These are phyloP conservation scores for Monosporascus sp. DNA, from an alignment of 2,329 filamentous ascomycete species.

Conservation along the genomic window DNA sequence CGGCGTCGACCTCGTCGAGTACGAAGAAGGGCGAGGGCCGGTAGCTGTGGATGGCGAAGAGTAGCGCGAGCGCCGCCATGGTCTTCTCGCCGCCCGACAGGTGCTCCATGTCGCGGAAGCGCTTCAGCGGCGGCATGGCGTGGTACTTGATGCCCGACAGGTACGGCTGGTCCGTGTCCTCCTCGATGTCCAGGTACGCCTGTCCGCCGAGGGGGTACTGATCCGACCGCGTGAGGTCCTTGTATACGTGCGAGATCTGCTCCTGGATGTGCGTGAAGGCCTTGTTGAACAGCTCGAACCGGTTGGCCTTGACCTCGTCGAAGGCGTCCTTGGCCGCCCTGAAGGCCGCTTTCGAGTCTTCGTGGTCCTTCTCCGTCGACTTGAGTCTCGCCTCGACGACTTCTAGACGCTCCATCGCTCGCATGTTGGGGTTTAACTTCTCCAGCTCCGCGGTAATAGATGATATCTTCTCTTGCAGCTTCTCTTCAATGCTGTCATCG, in stretches of 20 bases:
- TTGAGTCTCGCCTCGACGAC: constrained; percentile 78
- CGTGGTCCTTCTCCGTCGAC: constrained; percentile 82
- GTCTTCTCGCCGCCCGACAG: constrained; percentile 97
- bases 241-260: constrained; percentile 90
- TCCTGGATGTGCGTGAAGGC: constrained; percentile 93
- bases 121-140: constrained; percentile 96
- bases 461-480: constrained; percentile 71
- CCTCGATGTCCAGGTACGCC: constrained; percentile 83
- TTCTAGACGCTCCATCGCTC: constrained; percentile 85
- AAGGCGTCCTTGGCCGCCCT: constrained; percentile 78
- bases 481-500: constrained; percentile 66
- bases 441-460: constrained; percentile 74
- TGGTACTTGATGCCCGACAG: constrained; percentile 96
- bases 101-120: constrained; percentile 99
- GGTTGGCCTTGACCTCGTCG: constrained; percentile 71
- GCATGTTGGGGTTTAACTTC: constrained; percentile 95
- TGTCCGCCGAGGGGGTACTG: constrained; percentile 91
- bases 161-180: constrained; percentile 95
- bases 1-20: constrained; percentile 94
- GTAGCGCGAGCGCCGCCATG: constrained; percentile 91
- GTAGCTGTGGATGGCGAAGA: constrained; percentile 96
- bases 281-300: constrained; percentile 89
- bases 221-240: constrained; percentile 83
- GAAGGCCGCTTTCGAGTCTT: constrained; percentile 71
- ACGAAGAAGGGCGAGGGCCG: constrained; percentile 97